Evolutionary conservation across 768 basidiomycete species (phyloP), one percentile per base, ranked within the genome.

Genomic region (Boletus reticulatus): DNA sequence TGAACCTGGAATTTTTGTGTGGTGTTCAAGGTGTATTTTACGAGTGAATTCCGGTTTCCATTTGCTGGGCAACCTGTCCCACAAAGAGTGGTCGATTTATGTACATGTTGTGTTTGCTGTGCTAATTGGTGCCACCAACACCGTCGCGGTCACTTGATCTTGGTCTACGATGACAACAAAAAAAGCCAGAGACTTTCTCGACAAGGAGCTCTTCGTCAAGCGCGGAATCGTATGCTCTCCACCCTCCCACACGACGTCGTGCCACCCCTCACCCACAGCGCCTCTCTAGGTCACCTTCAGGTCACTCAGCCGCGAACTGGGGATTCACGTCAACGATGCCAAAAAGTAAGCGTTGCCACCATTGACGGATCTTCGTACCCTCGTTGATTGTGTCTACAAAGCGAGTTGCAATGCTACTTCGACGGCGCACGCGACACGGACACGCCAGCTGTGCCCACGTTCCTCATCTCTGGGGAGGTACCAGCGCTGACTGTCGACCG

Each of bases 301-400:
- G 37, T 84, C 82, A 6, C 76, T 93, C 47, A 92, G 91, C 62
- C 80, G 88, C 59, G 82, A 81, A 39, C 77, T 89, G 43, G 76
- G 77, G 0, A 77, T 92, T 50, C 86, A 92, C 62, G 89, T 92
- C 63, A 89, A 91, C 68, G 72, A 73, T 37, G 90, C 91, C 19
- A 93, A 92, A 67, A 87, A 84, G 91, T 92, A 48, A 53, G 65
- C 9, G 9, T 39, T 10, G 14, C n/a, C 16, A 17, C n/a, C n/a
- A 45, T 4, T 0, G 20, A 31, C 17, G 6, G 11, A 29, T 29
- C 34, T 16, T 22, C 29, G 20, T 39, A 13, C 19, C 1, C 1
- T 32, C 14, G 39, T 49, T 48, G 37, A 49, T 17, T 36, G 11
- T 12, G 31, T 36, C 24, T 48, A 39, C 24, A 50, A 48, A 92